These are phyloP conservation scores for Phytophthora rubi DNA, from an alignment of 352 stramenopile genomes.

Conservation along the genomic window DNA sequence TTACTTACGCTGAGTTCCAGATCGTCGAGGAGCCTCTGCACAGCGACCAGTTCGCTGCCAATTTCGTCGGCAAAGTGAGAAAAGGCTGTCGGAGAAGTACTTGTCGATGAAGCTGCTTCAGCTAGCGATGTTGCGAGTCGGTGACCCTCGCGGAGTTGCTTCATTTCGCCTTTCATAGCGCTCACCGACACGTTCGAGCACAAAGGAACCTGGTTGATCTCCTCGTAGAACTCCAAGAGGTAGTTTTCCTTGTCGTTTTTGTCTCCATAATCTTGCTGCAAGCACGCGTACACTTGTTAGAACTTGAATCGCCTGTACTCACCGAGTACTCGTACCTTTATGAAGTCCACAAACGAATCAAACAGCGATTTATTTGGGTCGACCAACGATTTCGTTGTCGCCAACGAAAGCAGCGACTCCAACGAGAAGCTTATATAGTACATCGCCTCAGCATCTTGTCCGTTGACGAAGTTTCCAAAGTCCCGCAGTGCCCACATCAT, in stretches of 20 bases:
- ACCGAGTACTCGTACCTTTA: conserved; percentile 22
- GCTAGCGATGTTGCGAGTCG: conserved; percentile 18
- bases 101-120: conserved; percentile 8
- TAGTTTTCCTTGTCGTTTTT: conserved; percentile 21
- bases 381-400: conserved; percentile 32
- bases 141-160: conserved; percentile 29
- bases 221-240: conserved; percentile 31
- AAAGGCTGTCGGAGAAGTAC: conserved; percentile 13
- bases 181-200: conserved; percentile 35
- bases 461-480: conserved; percentile 36
- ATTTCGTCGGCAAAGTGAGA: conserved; percentile 33
- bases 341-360: conserved; percentile 28
- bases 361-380: conserved; percentile 24
- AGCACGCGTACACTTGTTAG: conserved; percentile 5
- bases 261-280: conserved; percentile 8
- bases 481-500: conserved; percentile 33
- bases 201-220: conserved; percentile 31
- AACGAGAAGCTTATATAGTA: conserved; percentile 31
- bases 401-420: conserved; percentile 29
- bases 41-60: conserved; percentile 20
- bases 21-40: conserved; percentile 23
- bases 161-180: conserved; percentile 21
- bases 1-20: conserved; percentile 36
- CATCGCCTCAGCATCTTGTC: conserved; percentile 14
- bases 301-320: neutral